Conservation (phyloP, 169 alveolate species). For the Plasmodium coatneyi region DNA sequence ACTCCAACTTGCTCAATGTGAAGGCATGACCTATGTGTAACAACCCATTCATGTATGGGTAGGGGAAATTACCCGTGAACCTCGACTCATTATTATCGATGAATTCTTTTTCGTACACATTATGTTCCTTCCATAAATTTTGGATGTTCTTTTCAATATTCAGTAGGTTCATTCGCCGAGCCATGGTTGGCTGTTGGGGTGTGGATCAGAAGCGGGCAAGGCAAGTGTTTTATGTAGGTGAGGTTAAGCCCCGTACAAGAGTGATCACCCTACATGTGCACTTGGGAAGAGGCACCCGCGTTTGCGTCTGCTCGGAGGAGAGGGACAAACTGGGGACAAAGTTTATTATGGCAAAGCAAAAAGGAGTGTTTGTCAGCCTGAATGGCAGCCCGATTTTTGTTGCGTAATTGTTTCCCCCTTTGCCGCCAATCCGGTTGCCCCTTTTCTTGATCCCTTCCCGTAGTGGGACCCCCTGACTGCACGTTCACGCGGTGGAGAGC, state of each 20-base stretch:
- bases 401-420: not conserved
- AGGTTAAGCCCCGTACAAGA: not conserved
- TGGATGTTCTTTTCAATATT: constrained; percentile 91
- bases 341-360: not conserved
- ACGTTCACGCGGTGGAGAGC: not conserved
- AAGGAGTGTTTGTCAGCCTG: not conserved
- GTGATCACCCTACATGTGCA: not conserved
- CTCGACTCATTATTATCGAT: constrained; percentile 86
- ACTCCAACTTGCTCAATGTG: constrained; percentile 97
- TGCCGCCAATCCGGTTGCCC: not conserved
- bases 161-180: constrained; percentile 90
- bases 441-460: not conserved
- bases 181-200: constrained; percentile 68
- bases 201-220: not conserved
- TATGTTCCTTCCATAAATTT: constrained; percentile 90
- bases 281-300: not conserved
- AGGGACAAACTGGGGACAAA: not conserved
- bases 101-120: constrained; percentile 91
- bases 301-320: not conserved
- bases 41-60: constrained; percentile 99
- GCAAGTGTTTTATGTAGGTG: not conserved
- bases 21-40: constrained; percentile 99
- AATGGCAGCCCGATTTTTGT: not conserved
- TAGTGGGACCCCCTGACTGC: not conserved
- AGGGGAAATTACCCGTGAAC: constrained; percentile 97